Evolutionary conservation across 345 rosid species (phyloP).

Genomic region (Bretschneidera sinensis): DNA sequence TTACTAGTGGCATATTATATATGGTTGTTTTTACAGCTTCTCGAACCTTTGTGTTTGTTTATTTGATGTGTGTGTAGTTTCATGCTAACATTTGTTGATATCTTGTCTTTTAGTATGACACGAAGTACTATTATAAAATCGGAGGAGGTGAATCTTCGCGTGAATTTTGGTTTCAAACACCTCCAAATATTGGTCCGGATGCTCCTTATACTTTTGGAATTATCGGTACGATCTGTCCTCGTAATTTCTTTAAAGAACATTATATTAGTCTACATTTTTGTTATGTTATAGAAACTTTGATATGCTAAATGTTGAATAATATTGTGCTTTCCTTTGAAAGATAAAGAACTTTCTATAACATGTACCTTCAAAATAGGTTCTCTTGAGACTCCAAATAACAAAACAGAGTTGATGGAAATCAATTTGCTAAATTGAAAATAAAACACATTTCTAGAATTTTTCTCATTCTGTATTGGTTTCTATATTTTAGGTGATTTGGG

Average conservation of each 20-base stretch:
- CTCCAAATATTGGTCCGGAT: constrained; percentile 75
- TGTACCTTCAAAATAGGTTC: not conserved
- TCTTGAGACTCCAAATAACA: not conserved
- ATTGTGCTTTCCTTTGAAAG: not conserved
- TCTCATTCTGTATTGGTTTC: not conserved
- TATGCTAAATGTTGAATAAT: not conserved
- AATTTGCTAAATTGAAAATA: constrained; percentile 6
- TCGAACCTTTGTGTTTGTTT: not conserved
- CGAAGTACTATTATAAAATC: constrained; percentile 82
- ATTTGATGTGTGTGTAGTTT: not conserved
- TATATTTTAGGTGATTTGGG: constrained; percentile 79
- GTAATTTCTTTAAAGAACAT: constrained; percentile 10
- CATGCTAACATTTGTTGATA: constrained; percentile 11
- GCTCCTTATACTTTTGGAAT: constrained; percentile 85
- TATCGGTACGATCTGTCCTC: constrained; percentile 56
- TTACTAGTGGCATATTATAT: no score
- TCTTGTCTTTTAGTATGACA: constrained; percentile 55
- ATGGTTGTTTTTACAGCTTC: no score
- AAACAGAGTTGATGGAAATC: not conserved
- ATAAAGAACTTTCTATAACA: not conserved
- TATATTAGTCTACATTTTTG: not conserved
- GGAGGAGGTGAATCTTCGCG: constrained; percentile 64
- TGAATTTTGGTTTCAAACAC: constrained; percentile 86
- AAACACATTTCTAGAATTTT: not conserved
- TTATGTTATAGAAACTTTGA: not conserved